These are phyloP conservation scores for Cochliopodium minus DNA, from an alignment of 208 protist genomes.

Conservation along the genomic window DNA sequence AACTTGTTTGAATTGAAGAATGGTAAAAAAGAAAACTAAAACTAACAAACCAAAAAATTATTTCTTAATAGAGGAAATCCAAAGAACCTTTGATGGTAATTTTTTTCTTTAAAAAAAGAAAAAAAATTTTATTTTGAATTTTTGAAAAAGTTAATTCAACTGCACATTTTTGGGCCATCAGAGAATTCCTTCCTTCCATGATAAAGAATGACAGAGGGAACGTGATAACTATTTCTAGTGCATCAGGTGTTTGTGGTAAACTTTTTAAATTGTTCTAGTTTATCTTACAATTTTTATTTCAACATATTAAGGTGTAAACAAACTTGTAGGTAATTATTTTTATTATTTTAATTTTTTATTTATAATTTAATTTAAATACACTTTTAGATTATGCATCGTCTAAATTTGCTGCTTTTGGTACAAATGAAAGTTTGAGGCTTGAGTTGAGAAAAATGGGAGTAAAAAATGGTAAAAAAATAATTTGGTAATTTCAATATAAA, in stretches of 20 bases:
- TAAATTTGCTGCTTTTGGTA: conserved; percentile 25
- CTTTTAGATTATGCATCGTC: conserved; percentile 26
- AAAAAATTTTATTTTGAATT: neutral
- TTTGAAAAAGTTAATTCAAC: conserved; percentile 24
- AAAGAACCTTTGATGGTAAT: no score
- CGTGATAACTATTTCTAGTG: conserved; percentile 23
- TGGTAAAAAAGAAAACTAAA: conserved; percentile 4
- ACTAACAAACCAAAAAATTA: neutral
- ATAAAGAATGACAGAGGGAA: conserved; percentile 12
- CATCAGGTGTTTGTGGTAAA: neutral
- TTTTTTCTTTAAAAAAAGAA: neutral
- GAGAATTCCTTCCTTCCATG: conserved; percentile 29
- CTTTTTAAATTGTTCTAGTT: neutral
- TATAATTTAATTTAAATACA: neutral
- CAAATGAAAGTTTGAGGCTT: conserved; percentile 1
- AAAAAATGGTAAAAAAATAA: no score
- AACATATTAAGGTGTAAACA: neutral
- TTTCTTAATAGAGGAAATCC: neutral
- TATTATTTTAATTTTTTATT: no score
- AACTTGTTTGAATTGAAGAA: conserved; percentile 18
- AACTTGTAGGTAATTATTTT: no score
- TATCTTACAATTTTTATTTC: neutral
- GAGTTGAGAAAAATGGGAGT: neutral
- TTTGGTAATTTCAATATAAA: no score
- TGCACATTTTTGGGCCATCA: conserved; percentile 29